A percentile compares a stretch with the other conserved stretches of the same genome.
These are phyloP conservation scores for Solanum lycopersicoides DNA, from an alignment of 257 asterid species.

Conservation along the genomic window DNA sequence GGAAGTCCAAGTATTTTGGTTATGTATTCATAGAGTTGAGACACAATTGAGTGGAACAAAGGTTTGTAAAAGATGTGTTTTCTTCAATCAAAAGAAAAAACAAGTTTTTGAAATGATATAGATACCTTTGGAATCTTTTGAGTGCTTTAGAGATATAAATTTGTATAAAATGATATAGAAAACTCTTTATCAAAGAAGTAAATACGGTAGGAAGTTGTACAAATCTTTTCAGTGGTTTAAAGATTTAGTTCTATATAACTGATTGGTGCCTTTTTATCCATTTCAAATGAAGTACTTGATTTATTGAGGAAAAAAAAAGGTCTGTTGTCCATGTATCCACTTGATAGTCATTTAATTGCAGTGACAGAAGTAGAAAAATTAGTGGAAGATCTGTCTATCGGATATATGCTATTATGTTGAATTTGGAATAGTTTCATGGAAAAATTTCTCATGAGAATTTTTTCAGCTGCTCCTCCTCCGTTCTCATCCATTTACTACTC, in stretches of 20 bases:
- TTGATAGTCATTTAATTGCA: neutral
- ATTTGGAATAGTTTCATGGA: neutral
- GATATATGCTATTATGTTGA: neutral
- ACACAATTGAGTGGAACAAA: neutral
- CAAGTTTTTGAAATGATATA: neutral
- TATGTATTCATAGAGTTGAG: neutral
- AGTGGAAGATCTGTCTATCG: neutral
- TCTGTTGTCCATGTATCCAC: neutral
- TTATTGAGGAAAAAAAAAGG: neutral
- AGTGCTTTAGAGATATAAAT: neutral
- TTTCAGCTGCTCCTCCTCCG: neutral
- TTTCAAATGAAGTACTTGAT: neutral
- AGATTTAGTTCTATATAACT: neutral
- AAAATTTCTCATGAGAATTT: neutral
- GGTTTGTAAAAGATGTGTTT: neutral
- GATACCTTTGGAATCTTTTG: neutral
- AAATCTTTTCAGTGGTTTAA: neutral
- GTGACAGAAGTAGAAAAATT: neutral
- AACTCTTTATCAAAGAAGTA: neutral
- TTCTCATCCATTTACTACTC: neutral
- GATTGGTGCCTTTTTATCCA: neutral
- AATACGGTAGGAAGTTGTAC: neutral
- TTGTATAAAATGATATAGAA: neutral
- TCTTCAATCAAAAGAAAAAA: neutral
- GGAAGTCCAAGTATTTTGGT: neutral